Evolutionary conservation across 192 early-diverging fungal species (phyloP), one percentile per base, ranked within the genome.

Genomic region (Entomortierella chlamydospora): DNA sequence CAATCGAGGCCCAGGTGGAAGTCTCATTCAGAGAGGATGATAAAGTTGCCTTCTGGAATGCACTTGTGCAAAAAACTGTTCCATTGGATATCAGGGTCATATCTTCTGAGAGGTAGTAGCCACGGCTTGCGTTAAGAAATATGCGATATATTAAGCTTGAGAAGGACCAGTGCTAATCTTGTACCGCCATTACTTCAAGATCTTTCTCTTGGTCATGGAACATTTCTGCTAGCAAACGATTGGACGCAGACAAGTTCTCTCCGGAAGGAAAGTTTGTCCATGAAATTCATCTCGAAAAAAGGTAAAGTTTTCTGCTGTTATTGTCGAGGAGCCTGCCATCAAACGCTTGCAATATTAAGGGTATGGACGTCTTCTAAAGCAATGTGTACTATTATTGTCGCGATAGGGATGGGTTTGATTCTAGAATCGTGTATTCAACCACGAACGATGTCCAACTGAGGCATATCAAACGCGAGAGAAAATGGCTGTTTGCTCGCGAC

Each of bases 1-100:
- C 28, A 2, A 47, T 64, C 22, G 30, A 68, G 9, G 57, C 61
- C 13, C 57, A 65, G 43, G 28, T 70, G n/a, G 76, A 79, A 15
- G 68, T 79, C 20, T 57, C 76, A 0, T 79, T 79, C 53, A 51
- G 76, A 33, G 54, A 52, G 1, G 67, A 78, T 18, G 63, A 59
- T 6, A 79, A 65, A 7, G 60, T 70, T 18, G 68, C 62, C 13
- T 58, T 79, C 25, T 79, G 76, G 76, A 79, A 79, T 50, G 67
- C 56, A 7, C 45, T 79, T 5, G 76, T 66, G 0, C 56, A 79
- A 34, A 57, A 52, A 41, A 55, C 39, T 5, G 66, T 57, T 0
- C 76, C 76, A 13, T 50, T 79, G 61, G 65, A 70, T 25, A 65
- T 79, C 22, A 64, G 62, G 12, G 52, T 70, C 43, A 56, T 79